phyloP scores from a whole-genome alignment of 2,329 filamentous ascomycete species.

The Beauveria sp. region DNA sequence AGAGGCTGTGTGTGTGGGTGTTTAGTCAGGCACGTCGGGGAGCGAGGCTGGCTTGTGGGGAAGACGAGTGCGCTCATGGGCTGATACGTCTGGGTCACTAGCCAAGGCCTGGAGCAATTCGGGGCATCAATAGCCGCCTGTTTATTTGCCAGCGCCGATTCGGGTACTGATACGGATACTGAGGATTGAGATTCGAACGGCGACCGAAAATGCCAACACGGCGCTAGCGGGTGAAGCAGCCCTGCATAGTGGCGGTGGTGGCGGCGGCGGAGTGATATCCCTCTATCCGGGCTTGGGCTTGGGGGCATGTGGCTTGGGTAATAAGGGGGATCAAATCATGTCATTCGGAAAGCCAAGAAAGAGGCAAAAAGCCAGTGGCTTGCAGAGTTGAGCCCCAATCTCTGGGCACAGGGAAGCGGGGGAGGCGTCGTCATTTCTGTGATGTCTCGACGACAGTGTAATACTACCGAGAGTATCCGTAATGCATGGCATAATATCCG shows the following conservation, averaged over 20 bases:
- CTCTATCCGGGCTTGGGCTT: background rate
- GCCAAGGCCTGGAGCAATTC: conserved; percentile 2
- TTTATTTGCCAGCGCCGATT: background rate
- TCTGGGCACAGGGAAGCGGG: background rate
- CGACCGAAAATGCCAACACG: background rate
- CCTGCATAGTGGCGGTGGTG: background rate
- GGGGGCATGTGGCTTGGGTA: background rate
- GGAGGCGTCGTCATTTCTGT: background rate
- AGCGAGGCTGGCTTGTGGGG: background rate
- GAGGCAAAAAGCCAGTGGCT: background rate
- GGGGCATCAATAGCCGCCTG: background rate
- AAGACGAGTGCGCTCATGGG: background rate
- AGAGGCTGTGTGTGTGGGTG: background rate
- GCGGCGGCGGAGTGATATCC: background rate
- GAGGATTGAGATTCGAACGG: no score
- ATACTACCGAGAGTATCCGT: no score
- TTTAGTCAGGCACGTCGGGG: background rate
- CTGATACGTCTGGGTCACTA: conserved; percentile 4
- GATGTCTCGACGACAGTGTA: background rate
- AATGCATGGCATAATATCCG: no score
- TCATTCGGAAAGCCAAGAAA: background rate
- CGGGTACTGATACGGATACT: background rate
- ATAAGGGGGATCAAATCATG: background rate
- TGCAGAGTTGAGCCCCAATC: background rate
- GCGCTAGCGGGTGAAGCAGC: background rate